Evolutionary conservation across 1,284 basidiomycete genomes (phyloP), one percentile per base, ranked within the genome.

Genomic region (Malassezia brasiliensis): DNA sequence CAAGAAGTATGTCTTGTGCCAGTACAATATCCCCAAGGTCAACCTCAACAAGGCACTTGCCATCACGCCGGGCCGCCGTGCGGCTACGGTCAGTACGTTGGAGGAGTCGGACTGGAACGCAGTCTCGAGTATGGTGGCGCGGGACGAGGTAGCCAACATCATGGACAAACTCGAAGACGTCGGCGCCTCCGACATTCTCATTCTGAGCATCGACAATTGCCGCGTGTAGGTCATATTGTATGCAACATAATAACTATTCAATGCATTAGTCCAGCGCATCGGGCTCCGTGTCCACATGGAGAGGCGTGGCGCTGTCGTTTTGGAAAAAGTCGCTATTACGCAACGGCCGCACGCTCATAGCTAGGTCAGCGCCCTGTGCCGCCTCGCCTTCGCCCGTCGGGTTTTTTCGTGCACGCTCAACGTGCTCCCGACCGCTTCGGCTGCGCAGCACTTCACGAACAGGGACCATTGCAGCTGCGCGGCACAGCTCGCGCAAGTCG

Each of bases 401-500:
- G 28, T 20, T 41, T 22, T 46, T 20, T 20, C 53, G 37, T 52
- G 58, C 19, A 25, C 41, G 22, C 41, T 56, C 65, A 12, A 65
- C 65, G 8, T 59, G 61, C 44, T 67, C 61, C 20, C 60, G 57
- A 10, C 66, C 68, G 22, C 61, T 56, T 14, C 61, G 63, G 53
- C 68, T 70, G 37, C 71, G 61, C 47, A 75, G 53, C 47, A 68
- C 68, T 50, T 75, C 72, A 20, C 72, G 64, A 15, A 74, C 71
- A 6, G 72, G 72, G 14, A 68, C 61, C 76, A 76, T 77, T 6
- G 75, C 75, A 11, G 76, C 76, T n/a, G 69, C 89, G 49, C 94
- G 80, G 75, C 93, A 98, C n/a, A 93, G 79, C 77, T 99, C 94
- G 67, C 86, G 85, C 46, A 98, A 77, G 75, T 98, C 94, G 7